A percentile compares a stretch with the other conserved stretches of the same genome.
Conservation (phyloP, 2,329 filamentous ascomycete species). For the Aspergillus caelatus region DNA sequence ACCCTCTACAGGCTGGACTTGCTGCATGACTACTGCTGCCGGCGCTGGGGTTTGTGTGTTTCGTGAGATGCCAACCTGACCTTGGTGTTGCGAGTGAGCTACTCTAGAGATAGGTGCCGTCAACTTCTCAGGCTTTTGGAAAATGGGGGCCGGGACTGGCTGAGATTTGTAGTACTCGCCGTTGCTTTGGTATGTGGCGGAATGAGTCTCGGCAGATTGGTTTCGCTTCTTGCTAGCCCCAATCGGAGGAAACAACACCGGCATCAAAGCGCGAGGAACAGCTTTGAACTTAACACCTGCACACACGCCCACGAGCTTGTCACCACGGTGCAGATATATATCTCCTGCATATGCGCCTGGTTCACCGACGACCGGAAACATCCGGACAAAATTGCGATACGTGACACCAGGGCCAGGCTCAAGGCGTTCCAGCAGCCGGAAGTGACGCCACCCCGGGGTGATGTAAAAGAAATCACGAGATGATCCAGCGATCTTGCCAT, state of each 20-base stretch:
- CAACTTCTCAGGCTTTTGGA: too few relatives aligned
- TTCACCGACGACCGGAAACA: slow-evolving; percentile 33
- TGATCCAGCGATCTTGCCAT: slow-evolving; percentile 19
- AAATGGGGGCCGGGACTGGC: too few relatives aligned
- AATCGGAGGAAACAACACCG: background rate
- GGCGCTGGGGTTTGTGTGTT: too few relatives aligned
- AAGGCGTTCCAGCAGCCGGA: slow-evolving; percentile 30
- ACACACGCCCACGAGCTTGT: slow-evolving; percentile 33
- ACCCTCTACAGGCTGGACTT: too few relatives aligned
- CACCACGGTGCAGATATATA: slow-evolving; percentile 41
- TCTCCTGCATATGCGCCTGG: slow-evolving; percentile 40
- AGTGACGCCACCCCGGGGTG: slow-evolving; percentile 36
- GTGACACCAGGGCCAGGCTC: slow-evolving; percentile 19
- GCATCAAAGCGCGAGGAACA: slow-evolving; percentile 20
- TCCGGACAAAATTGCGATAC: slow-evolving; percentile 38
- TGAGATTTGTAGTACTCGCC: too few relatives aligned
- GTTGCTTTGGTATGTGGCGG: too few relatives aligned
- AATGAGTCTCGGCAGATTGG: too few relatives aligned
- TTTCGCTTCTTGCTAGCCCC: too few relatives aligned
- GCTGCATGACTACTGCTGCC: too few relatives aligned
- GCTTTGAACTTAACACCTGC: slow-evolving; percentile 38
- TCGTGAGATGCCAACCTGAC: too few relatives aligned
- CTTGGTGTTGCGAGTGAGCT: too few relatives aligned
- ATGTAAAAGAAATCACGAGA: slow-evolving; percentile 35
- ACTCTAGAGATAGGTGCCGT: too few relatives aligned